These are phyloP conservation scores for Dendrothele bispora DNA, from an alignment of 768 basidiomycete species.

Conservation along the genomic window DNA sequence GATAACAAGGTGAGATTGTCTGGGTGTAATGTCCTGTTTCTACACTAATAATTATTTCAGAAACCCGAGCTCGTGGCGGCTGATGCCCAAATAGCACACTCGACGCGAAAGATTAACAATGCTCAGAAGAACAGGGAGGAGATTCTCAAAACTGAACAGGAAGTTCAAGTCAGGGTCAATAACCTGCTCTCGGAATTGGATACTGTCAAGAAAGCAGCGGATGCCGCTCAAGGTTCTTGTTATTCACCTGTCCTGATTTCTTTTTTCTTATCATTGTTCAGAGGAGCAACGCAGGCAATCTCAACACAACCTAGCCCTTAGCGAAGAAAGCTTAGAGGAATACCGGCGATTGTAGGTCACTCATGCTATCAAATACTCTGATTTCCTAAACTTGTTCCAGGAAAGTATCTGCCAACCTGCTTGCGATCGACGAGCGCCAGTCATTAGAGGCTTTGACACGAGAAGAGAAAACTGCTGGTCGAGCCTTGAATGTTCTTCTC, in stretches of 20 bases:
- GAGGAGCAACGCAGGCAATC: conserved; percentile 77
- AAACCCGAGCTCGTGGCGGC: conserved; percentile 81
- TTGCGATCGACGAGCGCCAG: conserved; percentile 87
- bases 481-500: conserved; percentile 62
- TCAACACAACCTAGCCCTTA: conserved; percentile 74
- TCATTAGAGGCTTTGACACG: conserved; percentile 76
- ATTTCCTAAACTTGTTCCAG: conserved; percentile 36
- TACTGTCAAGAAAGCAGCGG: conserved; percentile 65
- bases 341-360: conserved; percentile 74
- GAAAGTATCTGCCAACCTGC: conserved; percentile 74
- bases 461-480: conserved; percentile 74
- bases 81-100: conserved; percentile 88
- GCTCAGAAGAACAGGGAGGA: conserved; percentile 63
- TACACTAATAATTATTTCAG: conserved; percentile 36
- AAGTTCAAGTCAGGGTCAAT: conserved; percentile 48
- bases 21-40: not conserved
- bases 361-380: not conserved
- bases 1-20: conserved; percentile 67
- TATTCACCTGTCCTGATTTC: not conserved
- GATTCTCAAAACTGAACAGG: conserved; percentile 54
- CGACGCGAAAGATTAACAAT: conserved; percentile 74
- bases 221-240: conserved; percentile 75
- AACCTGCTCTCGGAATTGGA: conserved; percentile 64
- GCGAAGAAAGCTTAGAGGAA: conserved; percentile 82
- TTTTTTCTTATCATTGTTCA: conserved; percentile 25